Percentiles rank a stretch among this genome's conserved stretches.
These are phyloP conservation scores for Neurospora sp. DNA, from an alignment of 495 filamentous ascomycete species.

Conservation along the genomic window DNA sequence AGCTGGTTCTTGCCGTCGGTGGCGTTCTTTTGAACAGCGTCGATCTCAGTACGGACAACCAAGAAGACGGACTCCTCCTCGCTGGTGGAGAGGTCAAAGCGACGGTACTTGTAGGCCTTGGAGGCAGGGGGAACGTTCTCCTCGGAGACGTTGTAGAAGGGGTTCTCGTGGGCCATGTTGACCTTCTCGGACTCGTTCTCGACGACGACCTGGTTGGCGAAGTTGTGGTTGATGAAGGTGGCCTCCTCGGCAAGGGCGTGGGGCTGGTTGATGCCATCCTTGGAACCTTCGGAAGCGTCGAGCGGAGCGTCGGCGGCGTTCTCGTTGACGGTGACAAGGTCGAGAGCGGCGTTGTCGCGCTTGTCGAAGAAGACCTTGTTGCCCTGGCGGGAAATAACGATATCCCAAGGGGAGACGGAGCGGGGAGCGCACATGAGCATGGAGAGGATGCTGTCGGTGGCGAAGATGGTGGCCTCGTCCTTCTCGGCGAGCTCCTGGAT, in stretches of 20 bases:
- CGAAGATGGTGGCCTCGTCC: conserved; percentile 93
- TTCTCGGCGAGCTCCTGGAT: conserved; percentile 96
- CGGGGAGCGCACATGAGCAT: conserved; percentile 98
- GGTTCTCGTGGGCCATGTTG: conserved; percentile 78
- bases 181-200: conserved; percentile 70
- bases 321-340: conserved; percentile 97
- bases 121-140: conserved; percentile 87
- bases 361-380: conserved; percentile 99
- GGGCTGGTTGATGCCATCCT: conserved; percentile 89
- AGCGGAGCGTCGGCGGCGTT: conserved; percentile 95
- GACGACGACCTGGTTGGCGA: conserved; percentile 82
- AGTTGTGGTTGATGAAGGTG: conserved; percentile 99
- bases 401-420: conserved; percentile 95
- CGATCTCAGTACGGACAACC: conserved; percentile 90
- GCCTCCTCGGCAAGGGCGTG: conserved; percentile 86
- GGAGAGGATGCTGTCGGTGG: conserved; percentile 89
- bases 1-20: conserved; percentile 81
- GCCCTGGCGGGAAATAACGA: conserved; percentile 79
- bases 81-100: conserved; percentile 89
- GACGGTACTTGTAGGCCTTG: conserved; percentile 96
- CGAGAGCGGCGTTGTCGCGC: conserved; percentile 82
- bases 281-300: conserved; percentile 83
- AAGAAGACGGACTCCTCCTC: conserved; percentile 86
- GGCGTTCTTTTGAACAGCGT: conserved; percentile 89
- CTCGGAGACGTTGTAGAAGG: conserved; percentile 90